These are phyloP conservation scores for Plasmodium relictum DNA, from an alignment of 169 alveolate genomes.

Conservation along the genomic window DNA sequence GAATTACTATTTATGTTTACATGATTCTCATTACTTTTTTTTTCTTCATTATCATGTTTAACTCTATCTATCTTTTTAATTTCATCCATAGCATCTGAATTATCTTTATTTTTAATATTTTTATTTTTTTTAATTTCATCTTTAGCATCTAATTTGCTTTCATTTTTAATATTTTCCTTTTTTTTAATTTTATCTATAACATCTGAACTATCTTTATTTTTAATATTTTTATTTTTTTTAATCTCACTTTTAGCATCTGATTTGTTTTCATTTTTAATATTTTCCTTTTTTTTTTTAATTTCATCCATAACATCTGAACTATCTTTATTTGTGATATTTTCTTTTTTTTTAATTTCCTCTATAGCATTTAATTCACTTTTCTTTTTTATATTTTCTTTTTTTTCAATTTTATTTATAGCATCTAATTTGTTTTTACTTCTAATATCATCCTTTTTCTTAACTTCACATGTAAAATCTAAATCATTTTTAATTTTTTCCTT, in stretches of 20 bases:
- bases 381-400: neutral
- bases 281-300: neutral
- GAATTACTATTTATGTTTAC: neutral
- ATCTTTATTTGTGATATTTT: neutral
- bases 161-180: neutral
- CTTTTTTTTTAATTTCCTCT: neutral
- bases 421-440: neutral
- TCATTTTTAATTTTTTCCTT: conserved; percentile 6
- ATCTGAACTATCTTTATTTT: neutral
- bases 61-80: conserved; percentile 8
- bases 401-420: neutral
- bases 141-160: neutral
- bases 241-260: neutral
- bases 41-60: neutral
- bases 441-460: neutral
- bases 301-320: neutral
- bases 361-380: neutral
- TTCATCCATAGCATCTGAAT: neutral
- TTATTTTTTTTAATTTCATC: conserved; percentile 1
- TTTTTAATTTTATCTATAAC: neutral
- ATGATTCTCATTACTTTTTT: neutral
- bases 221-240: neutral
- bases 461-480: neutral
- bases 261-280: neutral
- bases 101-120: neutral